Evolutionary conservation across 345 rosid genomes (phyloP).

Genomic region (Citrus hindsii): DNA sequence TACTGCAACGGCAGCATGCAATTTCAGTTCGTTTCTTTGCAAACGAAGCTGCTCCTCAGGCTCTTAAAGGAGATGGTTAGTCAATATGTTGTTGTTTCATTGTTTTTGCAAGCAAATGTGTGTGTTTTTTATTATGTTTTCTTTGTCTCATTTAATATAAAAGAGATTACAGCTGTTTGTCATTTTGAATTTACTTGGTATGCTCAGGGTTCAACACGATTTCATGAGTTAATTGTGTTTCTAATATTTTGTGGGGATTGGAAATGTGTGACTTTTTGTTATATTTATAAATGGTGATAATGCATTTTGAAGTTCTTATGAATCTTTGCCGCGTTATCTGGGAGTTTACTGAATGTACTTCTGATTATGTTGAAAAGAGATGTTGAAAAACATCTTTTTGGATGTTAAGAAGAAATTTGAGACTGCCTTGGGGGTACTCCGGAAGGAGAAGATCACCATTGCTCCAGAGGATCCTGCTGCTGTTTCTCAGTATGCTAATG

Average conservation of each 20-base stretch:
- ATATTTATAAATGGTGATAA: neutral
- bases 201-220: neutral
- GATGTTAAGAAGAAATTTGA: conserved; percentile 84
- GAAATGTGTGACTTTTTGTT: neutral
- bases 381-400: conserved; percentile 85
- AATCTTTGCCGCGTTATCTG: neutral
- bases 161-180: neutral
- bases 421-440: conserved; percentile 71
- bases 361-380: conserved; percentile 43
- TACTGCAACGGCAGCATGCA: conserved; percentile 49
- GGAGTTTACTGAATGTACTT: conserved; percentile 6
- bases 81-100: neutral
- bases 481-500: conserved; percentile 77
- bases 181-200: neutral
- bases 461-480: conserved; percentile 89
- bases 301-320: neutral
- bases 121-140: neutral
- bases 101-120: neutral
- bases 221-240: neutral
- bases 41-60: conserved; percentile 63
- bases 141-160: no score
- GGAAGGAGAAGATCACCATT: conserved; percentile 89
- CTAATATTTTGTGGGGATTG: neutral
- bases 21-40: conserved; percentile 68
- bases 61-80: conserved; percentile 88